Percentiles rank a stretch among this genome's conserved stretches.
Evolutionary conservation across 768 basidiomycete species (phyloP).

Genomic region (Termitomyces eurrhizus): DNA sequence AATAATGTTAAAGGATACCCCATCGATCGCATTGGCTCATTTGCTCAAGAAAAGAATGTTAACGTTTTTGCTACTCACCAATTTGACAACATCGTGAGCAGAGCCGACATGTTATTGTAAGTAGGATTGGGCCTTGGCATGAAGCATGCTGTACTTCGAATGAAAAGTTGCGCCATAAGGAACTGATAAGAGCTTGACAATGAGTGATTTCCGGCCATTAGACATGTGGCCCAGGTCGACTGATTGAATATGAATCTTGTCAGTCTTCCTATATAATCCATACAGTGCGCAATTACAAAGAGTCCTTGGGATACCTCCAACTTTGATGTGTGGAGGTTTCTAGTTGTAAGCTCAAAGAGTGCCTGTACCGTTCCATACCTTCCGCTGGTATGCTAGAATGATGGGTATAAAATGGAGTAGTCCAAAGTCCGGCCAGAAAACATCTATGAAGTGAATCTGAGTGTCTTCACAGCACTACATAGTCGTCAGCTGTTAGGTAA

Average conservation of each 20-base stretch:
- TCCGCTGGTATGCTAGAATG: conserved; percentile 83
- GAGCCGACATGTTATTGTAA: not conserved
- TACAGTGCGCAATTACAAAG: not conserved
- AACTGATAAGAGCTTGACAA: not conserved
- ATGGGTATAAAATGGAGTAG: conserved; percentile 84
- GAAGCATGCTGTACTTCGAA: not conserved
- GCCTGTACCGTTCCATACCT: conserved; percentile 43
- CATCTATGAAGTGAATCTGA: conserved; percentile 79
- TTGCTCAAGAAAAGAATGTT: not conserved
- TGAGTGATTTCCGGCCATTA: not conserved
- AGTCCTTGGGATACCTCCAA: not conserved
- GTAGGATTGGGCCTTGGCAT: not conserved
- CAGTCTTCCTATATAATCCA: not conserved
- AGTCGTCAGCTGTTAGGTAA: conserved; percentile 6
- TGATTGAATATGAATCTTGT: not conserved
- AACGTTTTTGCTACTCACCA: not conserved
- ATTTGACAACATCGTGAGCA: not conserved
- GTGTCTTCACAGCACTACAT: conserved; percentile 74
- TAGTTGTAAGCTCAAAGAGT: not conserved
- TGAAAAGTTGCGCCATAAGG: not conserved
- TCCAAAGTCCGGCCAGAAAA: conserved; percentile 94
- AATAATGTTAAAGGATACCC: not conserved
- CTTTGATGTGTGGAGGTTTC: not conserved
- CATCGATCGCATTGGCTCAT: not conserved
- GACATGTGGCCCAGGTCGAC: not conserved